Evolutionary conservation across 179 eudicot species (phyloP), one percentile per base, ranked within the genome.

Genomic region (Silene vulgaris): DNA sequence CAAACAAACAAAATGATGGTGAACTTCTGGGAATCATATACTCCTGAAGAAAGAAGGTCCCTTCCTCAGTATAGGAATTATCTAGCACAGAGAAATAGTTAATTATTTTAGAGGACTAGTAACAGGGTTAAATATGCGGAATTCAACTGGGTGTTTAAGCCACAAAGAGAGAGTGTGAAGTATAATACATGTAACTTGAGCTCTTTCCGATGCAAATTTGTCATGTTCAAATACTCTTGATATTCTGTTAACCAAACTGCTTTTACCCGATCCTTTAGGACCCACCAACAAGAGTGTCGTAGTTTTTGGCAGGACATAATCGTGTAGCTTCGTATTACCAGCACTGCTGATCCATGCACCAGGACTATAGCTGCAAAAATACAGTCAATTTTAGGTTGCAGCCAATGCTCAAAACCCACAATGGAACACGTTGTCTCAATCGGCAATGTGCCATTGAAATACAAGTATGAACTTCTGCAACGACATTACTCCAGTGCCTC

Each of bases 231-330:
- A 86, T 69, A 87, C 92, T 76, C 87, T 86, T 40, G 92, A 91
- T 71, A 93, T 88, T 77, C 84, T 84, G 80, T 93, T 93, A 7
- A 93, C 77, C 76, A 93, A 87, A 82, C 91, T 88, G 84, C 98
- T 93, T 81, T 91, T 93, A 17, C 98, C 98, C 45, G 95, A 91
- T 75, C 90, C 92, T 76, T 81, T 84, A 17, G 92, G 91, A 80
- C 98, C 98, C 76, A 93, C 75, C 72, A 93, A 74, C 69, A 93
- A 82, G 60, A 93, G 85, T 14, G 90, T 56, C 2, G 95, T 84
- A 8, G 88, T 86, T 73, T 81, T 77, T 75, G 96, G 97, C 65
- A 87, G 77, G 57, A 75, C 81, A 84, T 75, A 84, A 64, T 87
- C 83, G 32, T 77, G 82, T 71, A 76, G 72, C 40, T 76, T 79